Base-by-base conservation (phyloP, 495 filamentous ascomycete species). In the Endocarpon pusillum region DNA sequence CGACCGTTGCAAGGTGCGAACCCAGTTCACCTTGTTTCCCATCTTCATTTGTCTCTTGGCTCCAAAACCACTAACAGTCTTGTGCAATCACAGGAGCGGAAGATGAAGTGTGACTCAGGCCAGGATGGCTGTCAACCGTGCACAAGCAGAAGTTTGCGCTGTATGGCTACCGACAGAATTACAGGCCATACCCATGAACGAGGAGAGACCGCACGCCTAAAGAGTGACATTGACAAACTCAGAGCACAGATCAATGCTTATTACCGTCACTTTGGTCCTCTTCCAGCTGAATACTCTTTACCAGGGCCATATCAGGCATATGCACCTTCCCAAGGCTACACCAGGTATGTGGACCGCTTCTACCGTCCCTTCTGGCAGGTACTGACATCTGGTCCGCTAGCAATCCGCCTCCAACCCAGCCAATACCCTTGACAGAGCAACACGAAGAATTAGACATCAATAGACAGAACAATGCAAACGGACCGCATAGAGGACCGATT, bases 1-100 rank as follows among this genome's bases (percentile, higher is more conserved):
- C 63, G 85, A 93, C 47, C 67, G 85, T 32, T 94, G 85, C 64
- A 84, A 84, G 66, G 83, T 85, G 58, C 38, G 66, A n/a, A n/a
- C n/a, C n/a, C n/a, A n/a, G n/a, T n/a, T n/a, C n/a, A n/a, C n/a
- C n/a, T 53, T 16, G 19, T 39, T 12, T 23, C 22, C 30, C 24
- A 10, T 25, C 21, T 20, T 15, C 16, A 11, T 2, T 28, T 31
- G 15, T 21, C n/a, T 27, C 15, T 21, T 21, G n/a, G n/a, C 18
- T 26, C 2, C 12, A 27, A 6, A 19, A 19, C 25, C 12, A n/a
- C 0, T 28, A 15, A 25, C 34, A 2, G 29, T 41, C 34, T 4
- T 31, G 27, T 33, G 14, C 23, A 17, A 38, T 21, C 38, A 8
- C 38, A 87, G 82, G 62, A 82, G 24, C 74, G 83, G 18, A 87